Conservation (phyloP, 129 eudicot species). For the Artemisia annua region DNA sequence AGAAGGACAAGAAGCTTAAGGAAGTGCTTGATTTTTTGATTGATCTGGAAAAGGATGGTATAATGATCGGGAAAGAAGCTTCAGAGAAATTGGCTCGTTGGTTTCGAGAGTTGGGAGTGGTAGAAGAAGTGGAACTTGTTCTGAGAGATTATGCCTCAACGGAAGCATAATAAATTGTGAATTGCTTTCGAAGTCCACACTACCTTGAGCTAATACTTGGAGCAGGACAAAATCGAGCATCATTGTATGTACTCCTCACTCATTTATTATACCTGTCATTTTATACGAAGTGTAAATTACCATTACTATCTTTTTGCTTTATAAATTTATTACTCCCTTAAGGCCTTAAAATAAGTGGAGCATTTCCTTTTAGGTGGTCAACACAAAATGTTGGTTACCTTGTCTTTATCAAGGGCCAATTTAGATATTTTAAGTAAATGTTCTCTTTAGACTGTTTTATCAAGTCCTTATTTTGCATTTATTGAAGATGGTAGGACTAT, state of each 20-base stretch:
- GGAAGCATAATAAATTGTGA: slow-evolving; percentile 15
- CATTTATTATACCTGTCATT: neutral
- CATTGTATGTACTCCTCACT: slow-evolving; percentile 16
- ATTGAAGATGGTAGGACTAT: neutral
- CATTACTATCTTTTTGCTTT: neutral
- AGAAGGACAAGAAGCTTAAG: slow-evolving; percentile 63
- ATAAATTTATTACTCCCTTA: neutral
- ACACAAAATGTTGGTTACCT: neutral
- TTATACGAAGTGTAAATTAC: no score
- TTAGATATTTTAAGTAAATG: neutral
- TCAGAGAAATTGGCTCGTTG: slow-evolving; percentile 71
- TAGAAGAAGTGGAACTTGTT: slow-evolving; percentile 75
- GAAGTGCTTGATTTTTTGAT: slow-evolving; percentile 69
- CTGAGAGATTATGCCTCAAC: slow-evolving; percentile 53
- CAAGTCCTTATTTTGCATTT: neutral
- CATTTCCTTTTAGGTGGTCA: neutral
- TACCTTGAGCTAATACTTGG: slow-evolving; percentile 13
- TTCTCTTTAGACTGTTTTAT: neutral
- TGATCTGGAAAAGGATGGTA: slow-evolving; percentile 65
- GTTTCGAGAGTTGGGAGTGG: slow-evolving; percentile 80
- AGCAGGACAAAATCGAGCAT: slow-evolving; percentile 10
- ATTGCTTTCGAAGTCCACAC: slow-evolving; percentile 3
- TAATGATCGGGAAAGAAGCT: slow-evolving; percentile 71
- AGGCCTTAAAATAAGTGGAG: neutral
- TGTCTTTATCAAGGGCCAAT: neutral